These are phyloP conservation scores for Diutina catenulata DNA, from an alignment of 1,139 yeast species.

Conservation along the genomic window DNA sequence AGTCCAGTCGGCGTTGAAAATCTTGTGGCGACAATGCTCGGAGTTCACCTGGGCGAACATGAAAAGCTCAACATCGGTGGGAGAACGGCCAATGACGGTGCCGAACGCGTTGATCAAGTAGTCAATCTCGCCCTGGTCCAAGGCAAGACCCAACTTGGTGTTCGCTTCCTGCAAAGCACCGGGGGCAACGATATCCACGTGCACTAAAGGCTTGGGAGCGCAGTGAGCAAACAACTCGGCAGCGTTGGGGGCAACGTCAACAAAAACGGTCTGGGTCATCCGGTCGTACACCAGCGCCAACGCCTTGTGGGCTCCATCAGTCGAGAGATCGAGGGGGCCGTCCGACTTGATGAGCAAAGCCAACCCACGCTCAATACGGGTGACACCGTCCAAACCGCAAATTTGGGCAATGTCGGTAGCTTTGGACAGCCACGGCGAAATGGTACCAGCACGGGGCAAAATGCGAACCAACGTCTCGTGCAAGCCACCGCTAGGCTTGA, in stretches of 20 bases:
- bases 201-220: slow-evolving; percentile 74
- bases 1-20: slow-evolving; percentile 97
- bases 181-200: slow-evolving; percentile 49
- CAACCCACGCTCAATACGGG: slow-evolving; percentile 84
- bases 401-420: slow-evolving; percentile 91
- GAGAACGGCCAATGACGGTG: slow-evolving; percentile 69
- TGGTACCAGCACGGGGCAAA: slow-evolving; percentile 90
- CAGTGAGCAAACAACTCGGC: slow-evolving; percentile 71
- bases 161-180: slow-evolving; percentile 67
- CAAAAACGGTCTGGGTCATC: slow-evolving; percentile 77
- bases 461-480: slow-evolving; percentile 59
- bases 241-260: slow-evolving; percentile 48
- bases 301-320: slow-evolving; percentile 18
- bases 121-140: slow-evolving; percentile 86
- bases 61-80: slow-evolving; percentile 95
- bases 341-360: slow-evolving; percentile 53
- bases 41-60: slow-evolving; percentile 99
- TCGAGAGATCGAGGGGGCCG: slow-evolving; percentile 48
- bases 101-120: slow-evolving; percentile 75
- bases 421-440: slow-evolving; percentile 98
- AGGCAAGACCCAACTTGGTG: slow-evolving; percentile 77
- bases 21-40: slow-evolving; percentile 98
- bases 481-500: slow-evolving; percentile 21
- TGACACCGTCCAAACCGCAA: slow-evolving; percentile 69
- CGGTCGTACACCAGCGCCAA: slow-evolving; percentile 76